Conservation (phyloP, 331 rosid genomes). For the Quercus tomentella region DNA sequence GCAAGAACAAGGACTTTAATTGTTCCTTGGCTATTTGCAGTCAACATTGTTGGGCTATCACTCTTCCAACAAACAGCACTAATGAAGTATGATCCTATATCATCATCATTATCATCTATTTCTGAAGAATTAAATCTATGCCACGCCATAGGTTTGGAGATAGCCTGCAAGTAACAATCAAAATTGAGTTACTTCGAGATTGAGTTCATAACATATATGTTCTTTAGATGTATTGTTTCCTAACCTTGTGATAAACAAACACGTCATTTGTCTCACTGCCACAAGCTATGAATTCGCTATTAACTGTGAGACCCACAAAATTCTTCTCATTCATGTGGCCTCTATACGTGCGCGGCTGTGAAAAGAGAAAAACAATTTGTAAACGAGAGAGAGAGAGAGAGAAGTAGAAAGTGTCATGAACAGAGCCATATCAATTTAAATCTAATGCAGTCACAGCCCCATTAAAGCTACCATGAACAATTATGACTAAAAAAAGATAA, state of each 20-base stretch:
- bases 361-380: not conserved
- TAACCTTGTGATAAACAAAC: constrained; percentile 91
- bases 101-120: constrained; percentile 64
- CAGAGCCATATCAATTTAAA: not conserved
- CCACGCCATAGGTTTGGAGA: constrained; percentile 78
- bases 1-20: constrained; percentile 94
- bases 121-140: constrained; percentile 81
- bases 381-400: not conserved
- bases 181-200: constrained; percentile 8
- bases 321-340: constrained; percentile 96
- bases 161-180: constrained; percentile 54
- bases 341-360: constrained; percentile 73
- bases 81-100: constrained; percentile 74
- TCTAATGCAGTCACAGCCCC: not conserved
- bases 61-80: constrained; percentile 99
- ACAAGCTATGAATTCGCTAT: constrained; percentile 82
- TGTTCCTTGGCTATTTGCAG: constrained; percentile 97
- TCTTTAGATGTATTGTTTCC: constrained; percentile 5
- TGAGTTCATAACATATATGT: not conserved
- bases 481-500: not conserved
- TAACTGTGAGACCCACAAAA: constrained; percentile 91
- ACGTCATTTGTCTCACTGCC: constrained; percentile 97
- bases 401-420: not conserved
- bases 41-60: constrained; percentile 81
- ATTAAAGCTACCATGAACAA: not conserved